Base-by-base conservation (phyloP, 2,329 filamentous ascomycete species). In the Monilinia fructicola region DNA sequence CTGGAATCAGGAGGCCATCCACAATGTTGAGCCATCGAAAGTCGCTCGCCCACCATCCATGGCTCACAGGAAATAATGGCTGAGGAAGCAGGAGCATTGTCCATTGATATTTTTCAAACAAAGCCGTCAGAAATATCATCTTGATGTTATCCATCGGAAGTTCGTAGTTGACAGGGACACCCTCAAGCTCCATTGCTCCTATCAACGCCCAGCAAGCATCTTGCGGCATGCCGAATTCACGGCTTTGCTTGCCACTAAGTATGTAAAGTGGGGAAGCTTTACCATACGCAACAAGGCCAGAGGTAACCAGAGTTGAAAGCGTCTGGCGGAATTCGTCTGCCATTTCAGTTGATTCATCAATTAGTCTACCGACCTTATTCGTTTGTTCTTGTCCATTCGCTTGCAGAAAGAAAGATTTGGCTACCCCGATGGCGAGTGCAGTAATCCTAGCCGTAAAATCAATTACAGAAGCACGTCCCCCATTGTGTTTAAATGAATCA, bases 181-280 rank as follows among this genome's bases (percentile, higher is more conserved):
- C 35, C 23, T 63, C 48, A 16, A 54, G 46, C 50, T 54, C 18
- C 48, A 54, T 63, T n/a, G 35, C 35, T 40, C 11, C 35, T 3
- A 42, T 40, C 5, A 54, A n/a, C 4, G 48, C 35, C 23, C 31
- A 44, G 50, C 48, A 44, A 54, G 23, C 54, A 54, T 63, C 48
- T 35, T 31, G 16, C 1, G 18, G 4, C 31, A n/a, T 42, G 16
- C 60, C 35, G 5, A 31, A 63, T 7, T 21, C 28, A 3, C 35
- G 35, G 7, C 48, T 63, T 31, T 42, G 48, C 38, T 54, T 63
- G 18, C 46, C 48, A 6, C 11, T n/a, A 4, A 54, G n/a, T 26
- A 63, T 54, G n/a, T 42, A 44, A 18, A 63, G 26, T 3, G 35
- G 35, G 31, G 59, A 62, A 11, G 50, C 16, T n/a, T 62, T 42